Evolutionary conservation across 345 rosid species (phyloP).

Genomic region (Pugionium cornutum): DNA sequence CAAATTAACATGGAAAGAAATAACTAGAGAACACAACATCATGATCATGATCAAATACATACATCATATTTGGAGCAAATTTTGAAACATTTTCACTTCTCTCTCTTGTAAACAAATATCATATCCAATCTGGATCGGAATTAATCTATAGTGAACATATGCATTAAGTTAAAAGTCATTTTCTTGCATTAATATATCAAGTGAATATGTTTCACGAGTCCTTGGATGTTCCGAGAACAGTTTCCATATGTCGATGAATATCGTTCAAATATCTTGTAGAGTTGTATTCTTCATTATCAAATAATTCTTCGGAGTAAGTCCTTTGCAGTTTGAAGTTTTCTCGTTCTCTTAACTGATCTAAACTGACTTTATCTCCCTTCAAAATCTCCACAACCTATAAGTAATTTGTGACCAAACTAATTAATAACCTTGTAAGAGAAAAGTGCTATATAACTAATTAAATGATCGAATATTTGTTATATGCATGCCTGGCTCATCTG

Average conservation of each 20-base stretch:
- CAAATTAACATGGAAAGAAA: not conserved
- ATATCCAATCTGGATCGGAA: slow-evolving; percentile 1
- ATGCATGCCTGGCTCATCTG: slow-evolving; percentile 74
- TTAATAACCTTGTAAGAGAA: too few species aligned
- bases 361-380: slow-evolving; percentile 50
- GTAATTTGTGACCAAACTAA: not conserved
- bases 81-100: not conserved
- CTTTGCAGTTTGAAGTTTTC: slow-evolving; percentile 46
- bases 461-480: not conserved
- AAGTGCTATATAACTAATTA: not conserved
- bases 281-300: slow-evolving; percentile 71
- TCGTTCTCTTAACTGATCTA: slow-evolving; percentile 42
- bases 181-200: not conserved
- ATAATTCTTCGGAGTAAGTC: slow-evolving; percentile 70
- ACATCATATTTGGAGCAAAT: slow-evolving; percentile 25
- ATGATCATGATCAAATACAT: slow-evolving; percentile 29
- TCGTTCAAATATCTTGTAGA: slow-evolving; percentile 59
- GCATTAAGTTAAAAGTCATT: not conserved
- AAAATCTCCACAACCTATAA: slow-evolving; percentile 61
- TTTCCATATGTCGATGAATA: slow-evolving; percentile 60
- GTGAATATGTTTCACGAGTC: slow-evolving; percentile 21
- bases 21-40: slow-evolving; percentile 16
- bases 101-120: slow-evolving; percentile 16
- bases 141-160: slow-evolving; percentile 28
- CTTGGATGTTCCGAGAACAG: slow-evolving; percentile 46